Percentiles rank a stretch among this genome's conserved stretches.
phyloP scores from a whole-genome alignment of 495 filamentous ascomycete species.

The Daldinia concentrica region DNA sequence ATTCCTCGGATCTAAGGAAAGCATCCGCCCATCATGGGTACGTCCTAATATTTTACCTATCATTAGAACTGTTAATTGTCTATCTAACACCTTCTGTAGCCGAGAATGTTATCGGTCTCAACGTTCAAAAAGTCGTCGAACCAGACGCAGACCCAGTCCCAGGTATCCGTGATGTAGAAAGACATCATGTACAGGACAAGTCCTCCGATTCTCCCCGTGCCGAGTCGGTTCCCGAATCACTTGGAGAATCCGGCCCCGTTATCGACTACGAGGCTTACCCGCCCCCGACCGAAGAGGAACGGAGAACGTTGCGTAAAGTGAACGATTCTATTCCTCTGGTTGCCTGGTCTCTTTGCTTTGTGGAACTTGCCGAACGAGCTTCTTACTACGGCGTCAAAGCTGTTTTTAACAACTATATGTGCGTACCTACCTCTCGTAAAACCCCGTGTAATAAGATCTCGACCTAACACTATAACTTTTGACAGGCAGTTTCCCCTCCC shows the following conservation, averaged over 20 bases:
- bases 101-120: slow-evolving; percentile 41
- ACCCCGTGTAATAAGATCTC: neutral
- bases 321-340: slow-evolving; percentile 53
- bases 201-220: neutral
- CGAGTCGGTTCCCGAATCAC: slow-evolving; percentile 20
- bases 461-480: neutral
- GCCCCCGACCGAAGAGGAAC: slow-evolving; percentile 60
- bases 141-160: slow-evolving; percentile 16
- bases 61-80: neutral
- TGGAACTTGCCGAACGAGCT: slow-evolving; percentile 61
- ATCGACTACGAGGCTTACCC: slow-evolving; percentile 35
- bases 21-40: slow-evolving; percentile 29
- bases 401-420: slow-evolving; percentile 61
- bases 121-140: slow-evolving; percentile 31
- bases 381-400: slow-evolving; percentile 60
- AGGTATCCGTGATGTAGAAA: neutral
- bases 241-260: slow-evolving; percentile 6
- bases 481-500: slow-evolving; percentile 55
- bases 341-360: slow-evolving; percentile 57
- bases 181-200: neutral
- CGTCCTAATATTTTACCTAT: neutral
- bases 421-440: neutral
- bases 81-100: slow-evolving; percentile 5
- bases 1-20: neutral
- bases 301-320: slow-evolving; percentile 57